Conservation (phyloP, 805 yeast genomes). For the Wickerhamia fluorescens region DNA sequence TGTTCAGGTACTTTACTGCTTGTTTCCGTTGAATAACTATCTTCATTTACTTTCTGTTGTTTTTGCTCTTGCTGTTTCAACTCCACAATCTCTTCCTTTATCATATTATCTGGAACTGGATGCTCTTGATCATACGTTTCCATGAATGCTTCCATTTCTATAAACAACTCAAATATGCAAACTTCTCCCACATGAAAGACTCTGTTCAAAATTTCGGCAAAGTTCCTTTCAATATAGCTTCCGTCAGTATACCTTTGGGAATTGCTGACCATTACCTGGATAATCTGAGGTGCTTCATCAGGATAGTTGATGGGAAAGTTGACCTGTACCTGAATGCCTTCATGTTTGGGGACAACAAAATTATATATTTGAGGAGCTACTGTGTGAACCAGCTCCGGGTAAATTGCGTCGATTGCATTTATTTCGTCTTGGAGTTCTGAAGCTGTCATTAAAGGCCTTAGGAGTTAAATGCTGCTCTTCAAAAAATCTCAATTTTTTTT, state of each 20-base stretch:
- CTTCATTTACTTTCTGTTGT: slow-evolving; percentile 1
- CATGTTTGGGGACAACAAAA: slow-evolving; percentile 56
- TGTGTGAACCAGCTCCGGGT: slow-evolving; percentile 51
- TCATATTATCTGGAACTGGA: slow-evolving; percentile 10
- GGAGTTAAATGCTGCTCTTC: background rate
- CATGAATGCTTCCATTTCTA: slow-evolving; percentile 52
- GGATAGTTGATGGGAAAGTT: slow-evolving; percentile 75
- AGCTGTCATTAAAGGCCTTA: no score
- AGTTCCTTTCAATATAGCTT: slow-evolving; percentile 36
- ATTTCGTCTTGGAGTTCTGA: slow-evolving; percentile 61
- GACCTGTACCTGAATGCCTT: slow-evolving; percentile 52
- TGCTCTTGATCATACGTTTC: slow-evolving; percentile 23
- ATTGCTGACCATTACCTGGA: slow-evolving; percentile 43
- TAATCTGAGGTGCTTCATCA: slow-evolving; percentile 48
- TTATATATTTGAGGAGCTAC: slow-evolving; percentile 36
- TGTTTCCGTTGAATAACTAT: background rate
- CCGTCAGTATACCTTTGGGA: slow-evolving; percentile 32
- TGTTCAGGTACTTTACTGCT: background rate
- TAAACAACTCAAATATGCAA: slow-evolving; percentile 69
- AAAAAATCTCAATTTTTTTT: background rate
- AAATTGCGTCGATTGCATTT: slow-evolving; percentile 81
- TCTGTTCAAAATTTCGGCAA: slow-evolving; percentile 41
- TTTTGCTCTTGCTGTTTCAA: slow-evolving; percentile 1
- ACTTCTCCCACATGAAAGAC: slow-evolving; percentile 49
- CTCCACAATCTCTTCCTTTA: background rate